phyloP scores from a whole-genome alignment of 257 asterid genomes.

The Lycium ferocissimum region DNA sequence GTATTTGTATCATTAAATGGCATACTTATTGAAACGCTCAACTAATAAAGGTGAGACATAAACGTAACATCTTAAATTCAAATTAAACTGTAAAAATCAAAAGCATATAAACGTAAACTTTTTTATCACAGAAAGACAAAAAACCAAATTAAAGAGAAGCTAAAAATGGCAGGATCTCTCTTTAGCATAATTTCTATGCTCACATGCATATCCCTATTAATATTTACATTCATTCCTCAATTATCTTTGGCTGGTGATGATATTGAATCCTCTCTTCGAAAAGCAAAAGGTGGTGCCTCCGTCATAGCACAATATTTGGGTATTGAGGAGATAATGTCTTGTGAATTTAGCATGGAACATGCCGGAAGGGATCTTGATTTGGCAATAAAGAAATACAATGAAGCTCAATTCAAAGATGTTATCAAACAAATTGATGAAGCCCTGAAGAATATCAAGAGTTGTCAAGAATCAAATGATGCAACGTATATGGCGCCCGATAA shows the following conservation, averaged over 20 bases:
- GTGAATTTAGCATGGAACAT: background rate
- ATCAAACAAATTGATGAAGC: conserved; percentile 8
- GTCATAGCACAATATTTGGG: background rate
- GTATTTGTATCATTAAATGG: background rate
- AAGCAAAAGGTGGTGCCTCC: background rate
- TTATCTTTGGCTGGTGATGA: background rate
- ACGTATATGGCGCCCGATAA: no score
- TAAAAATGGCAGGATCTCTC: background rate
- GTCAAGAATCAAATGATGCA: background rate
- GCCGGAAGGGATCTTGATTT: background rate
- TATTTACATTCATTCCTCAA: background rate
- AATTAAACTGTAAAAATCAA: background rate
- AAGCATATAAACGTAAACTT: background rate
- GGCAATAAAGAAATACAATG: background rate
- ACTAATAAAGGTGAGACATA: background rate
- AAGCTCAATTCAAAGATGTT: background rate
- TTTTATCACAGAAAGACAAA: background rate
- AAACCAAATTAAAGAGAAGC: background rate
- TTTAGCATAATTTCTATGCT: background rate
- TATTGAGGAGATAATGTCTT: background rate
- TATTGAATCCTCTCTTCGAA: background rate
- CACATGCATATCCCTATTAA: background rate
- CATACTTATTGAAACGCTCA: background rate
- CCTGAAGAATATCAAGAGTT: background rate
- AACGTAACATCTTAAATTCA: background rate